These are phyloP conservation scores for Geotrichum australiense DNA, from an alignment of 1,139 yeast species.

Conservation along the genomic window DNA sequence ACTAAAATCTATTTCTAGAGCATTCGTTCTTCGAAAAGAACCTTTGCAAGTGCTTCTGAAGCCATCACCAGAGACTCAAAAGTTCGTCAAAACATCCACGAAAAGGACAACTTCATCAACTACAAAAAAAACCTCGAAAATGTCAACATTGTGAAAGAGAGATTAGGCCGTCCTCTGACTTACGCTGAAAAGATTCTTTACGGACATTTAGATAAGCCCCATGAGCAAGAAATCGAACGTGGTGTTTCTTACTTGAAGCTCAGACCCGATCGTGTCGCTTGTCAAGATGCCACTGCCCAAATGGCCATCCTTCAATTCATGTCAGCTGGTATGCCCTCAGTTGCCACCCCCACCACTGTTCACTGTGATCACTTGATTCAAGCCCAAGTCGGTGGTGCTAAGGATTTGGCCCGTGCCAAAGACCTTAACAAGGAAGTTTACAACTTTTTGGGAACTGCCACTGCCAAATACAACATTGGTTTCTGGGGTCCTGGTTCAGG, in stretches of 20 bases:
- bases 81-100: constrained; percentile 88
- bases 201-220: constrained; percentile 95
- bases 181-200: constrained; percentile 95
- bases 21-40: constrained; percentile 38
- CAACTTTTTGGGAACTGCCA: constrained; percentile 88
- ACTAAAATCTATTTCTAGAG: constrained; percentile 30
- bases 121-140: constrained; percentile 52
- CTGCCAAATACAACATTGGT: constrained; percentile 97
- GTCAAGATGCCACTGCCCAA: constrained; percentile 99
- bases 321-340: constrained; percentile 93
- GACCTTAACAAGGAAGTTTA: constrained; percentile 92
- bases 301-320: constrained; percentile 98
- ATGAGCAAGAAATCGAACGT: constrained; percentile 55
- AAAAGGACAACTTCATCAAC: constrained; percentile 62
- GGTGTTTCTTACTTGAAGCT: constrained; percentile 94
- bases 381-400: constrained; percentile 90
- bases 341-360: constrained; percentile 94
- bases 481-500: constrained; percentile 99
- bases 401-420: constrained; percentile 91
- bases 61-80: constrained; percentile 81
- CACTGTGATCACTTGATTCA: constrained; percentile 99
- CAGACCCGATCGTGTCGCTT: constrained; percentile 98
- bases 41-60: constrained; percentile 61
- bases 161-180: constrained; percentile 90
- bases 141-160: constrained; percentile 75